Base-by-base conservation (phyloP, 2,329 filamentous ascomycete genomes). In the Paraconiothyrium sp. region DNA sequence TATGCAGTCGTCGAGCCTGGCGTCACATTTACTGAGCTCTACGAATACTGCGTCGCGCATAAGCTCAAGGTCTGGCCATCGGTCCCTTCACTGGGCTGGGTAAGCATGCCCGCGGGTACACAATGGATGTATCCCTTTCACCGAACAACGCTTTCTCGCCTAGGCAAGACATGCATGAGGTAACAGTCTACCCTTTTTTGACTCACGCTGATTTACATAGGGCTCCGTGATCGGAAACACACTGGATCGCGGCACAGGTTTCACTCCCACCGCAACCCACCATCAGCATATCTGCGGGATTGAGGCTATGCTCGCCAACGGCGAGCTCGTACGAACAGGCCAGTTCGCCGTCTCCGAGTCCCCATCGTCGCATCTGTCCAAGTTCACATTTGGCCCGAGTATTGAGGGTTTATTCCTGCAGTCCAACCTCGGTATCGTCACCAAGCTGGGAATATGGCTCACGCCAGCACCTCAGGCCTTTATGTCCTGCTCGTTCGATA, bases 351-450 rank as follows among this genome's bases (percentile, higher is more conserved):
- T 84, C 59, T 74, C 76, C 11, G 76, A 73, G 52, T 82, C 80
- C 2, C 75, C 78, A 1, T 81, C 79, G 1, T 76, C 80, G 2
- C 75, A 77, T 55, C 67, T 77, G 8, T 77, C 72, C 9, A 77
- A 77, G 52, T 76, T 76, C 46, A 73, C 71, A n/a, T 79, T 79
- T 54, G 78, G 78, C 0, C 78, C 78, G 0, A 77, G 73, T 27
- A 72, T 79, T 34, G 77, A 80, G 61, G 78, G 78, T 1, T 78
- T 86, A 14, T 86, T 87, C 65, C 79, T 81, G 0, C 84, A 86
- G 67, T 81, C 79, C 22, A 85, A 83, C 60, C 77, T 85, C 13
- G 85, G 84, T 35, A 83, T 86, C 39, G 81, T 85, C 7, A 83
- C 82, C 3, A 78, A 78, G 50, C 52, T 76, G 5, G 74, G 72